A percentile compares a stretch with the other conserved stretches of the same genome.
Evolutionary conservation across 352 stramenopile genomes (phyloP).

Genomic region (Pythium phragmiticola): DNA sequence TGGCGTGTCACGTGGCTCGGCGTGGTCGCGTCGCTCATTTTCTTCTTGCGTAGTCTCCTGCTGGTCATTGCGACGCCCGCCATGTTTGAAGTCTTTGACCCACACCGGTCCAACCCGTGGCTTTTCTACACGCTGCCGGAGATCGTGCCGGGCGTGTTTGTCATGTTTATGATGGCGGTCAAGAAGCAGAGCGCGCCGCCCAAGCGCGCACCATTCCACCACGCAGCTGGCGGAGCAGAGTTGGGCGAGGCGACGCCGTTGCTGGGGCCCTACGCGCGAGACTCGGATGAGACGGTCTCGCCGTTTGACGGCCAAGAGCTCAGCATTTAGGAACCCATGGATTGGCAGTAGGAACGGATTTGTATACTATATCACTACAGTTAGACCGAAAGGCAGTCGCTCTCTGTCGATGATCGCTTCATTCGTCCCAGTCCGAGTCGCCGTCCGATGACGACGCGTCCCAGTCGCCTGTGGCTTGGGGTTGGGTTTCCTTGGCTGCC

Average conservation of each 20-base stretch:
- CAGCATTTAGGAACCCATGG: constrained; percentile 38
- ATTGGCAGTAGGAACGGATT: neutral
- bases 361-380: constrained; percentile 14
- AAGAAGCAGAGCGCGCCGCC: constrained; percentile 31
- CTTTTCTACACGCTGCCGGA: constrained; percentile 76
- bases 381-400: neutral
- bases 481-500: neutral
- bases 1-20: constrained; percentile 60
- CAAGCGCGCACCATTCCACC: constrained; percentile 4
- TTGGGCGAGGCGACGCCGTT: constrained; percentile 47
- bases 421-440: constrained; percentile 52
- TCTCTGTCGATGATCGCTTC: neutral
- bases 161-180: constrained; percentile 83
- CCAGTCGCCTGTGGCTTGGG: constrained; percentile 35
- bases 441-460: constrained; percentile 43
- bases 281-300: constrained; percentile 43
- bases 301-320: constrained; percentile 59
- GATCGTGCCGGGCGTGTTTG: constrained; percentile 63
- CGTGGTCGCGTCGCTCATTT: constrained; percentile 46
- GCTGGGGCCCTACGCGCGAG: constrained; percentile 26
- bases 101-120: constrained; percentile 68
- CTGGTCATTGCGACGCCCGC: constrained; percentile 63
- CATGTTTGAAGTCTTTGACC: constrained; percentile 65
- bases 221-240: constrained; percentile 23
- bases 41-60: constrained; percentile 59